Evolutionary conservation across 106 monocot genomes (phyloP).

Genomic region (Hemerocallis citrina): DNA sequence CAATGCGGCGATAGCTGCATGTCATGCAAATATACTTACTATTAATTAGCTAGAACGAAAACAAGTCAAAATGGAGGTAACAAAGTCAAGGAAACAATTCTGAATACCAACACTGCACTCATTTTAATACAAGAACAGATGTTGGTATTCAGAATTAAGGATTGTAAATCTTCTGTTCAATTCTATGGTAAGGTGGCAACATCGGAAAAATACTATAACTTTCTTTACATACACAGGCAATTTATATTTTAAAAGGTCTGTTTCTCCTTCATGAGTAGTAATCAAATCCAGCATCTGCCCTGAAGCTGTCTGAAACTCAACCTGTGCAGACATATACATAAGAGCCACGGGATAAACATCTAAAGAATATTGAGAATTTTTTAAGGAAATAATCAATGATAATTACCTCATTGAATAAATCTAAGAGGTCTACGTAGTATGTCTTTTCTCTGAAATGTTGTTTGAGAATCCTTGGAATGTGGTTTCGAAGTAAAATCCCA

Average conservation of each 20-base stretch:
- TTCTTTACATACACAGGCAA: constrained; percentile 66
- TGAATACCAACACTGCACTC: no score
- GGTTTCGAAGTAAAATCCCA: constrained; percentile 89
- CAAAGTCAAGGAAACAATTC: background rate
- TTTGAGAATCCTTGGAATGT: constrained; percentile 72
- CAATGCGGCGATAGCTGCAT: constrained; percentile 79
- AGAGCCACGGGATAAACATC: background rate
- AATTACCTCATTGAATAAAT: constrained; percentile 92
- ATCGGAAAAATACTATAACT: no score
- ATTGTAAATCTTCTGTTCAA: background rate
- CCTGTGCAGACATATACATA: constrained; percentile 27
- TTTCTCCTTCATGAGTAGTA: constrained; percentile 90
- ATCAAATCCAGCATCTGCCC: constrained; percentile 96
- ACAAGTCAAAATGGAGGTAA: background rate
- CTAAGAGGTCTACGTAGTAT: constrained; percentile 91
- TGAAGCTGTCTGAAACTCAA: constrained; percentile 94
- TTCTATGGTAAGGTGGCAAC: background rate
- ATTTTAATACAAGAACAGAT: background rate
- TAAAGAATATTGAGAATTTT: background rate
- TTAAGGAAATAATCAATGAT: background rate
- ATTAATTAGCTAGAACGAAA: background rate
- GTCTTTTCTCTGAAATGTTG: constrained; percentile 64
- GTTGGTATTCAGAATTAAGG: background rate
- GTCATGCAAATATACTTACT: background rate
- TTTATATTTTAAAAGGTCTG: constrained; percentile 81